Base-by-base conservation (phyloP, 140 eudicot genomes). In the Cichorium intybus region DNA sequence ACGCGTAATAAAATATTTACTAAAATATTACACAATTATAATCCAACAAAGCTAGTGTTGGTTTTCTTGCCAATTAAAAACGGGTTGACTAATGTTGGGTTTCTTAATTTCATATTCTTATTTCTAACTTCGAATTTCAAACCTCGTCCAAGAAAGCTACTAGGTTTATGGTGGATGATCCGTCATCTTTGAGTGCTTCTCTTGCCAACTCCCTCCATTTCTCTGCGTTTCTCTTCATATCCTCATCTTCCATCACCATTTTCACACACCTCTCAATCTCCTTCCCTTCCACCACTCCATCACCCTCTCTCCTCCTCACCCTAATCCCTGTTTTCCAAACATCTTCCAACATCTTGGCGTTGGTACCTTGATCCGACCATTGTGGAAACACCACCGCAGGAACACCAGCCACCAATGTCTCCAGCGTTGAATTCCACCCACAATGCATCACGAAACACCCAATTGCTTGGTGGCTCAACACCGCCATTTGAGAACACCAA, bases 281-380 rank as follows among this genome's bases (percentile, higher is more conserved):
- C n/a, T n/a, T n/a, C n/a, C n/a, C n/a, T n/a, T n/a, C n/a, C n/a
- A n/a, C n/a, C n/a, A n/a, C n/a, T n/a, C n/a, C n/a, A n/a, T 35
- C 49, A 29, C 62, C 86, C 41, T 54, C 68, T 41, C 60, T 66
- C 4, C n/a, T 33, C 65, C 39, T 43, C 8, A 68, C 73, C 39
- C 66, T 24, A 54, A 77, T 56, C 21, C 77, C 81, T 3, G 39
- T 33, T 23, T 55, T 50, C 73, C 77, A 77, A 15, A 77, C 77
- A 47, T 64, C 77, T 63, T 60, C 77, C 5, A 56, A 61, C 56
- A 54, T 54, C 61, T 77, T 77, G 6, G 70, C 74, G 20, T 77
- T 77, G 2, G 81, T 70, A 17, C 28, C 17, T 39, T 77, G 81
- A 61, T 77, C 74, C 0, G 64, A 33, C 63, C 68, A 77, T 15